Evolutionary conservation across 1,139 yeast species (phyloP).

Genomic region (Sugiyamaella grinbergsii): DNA sequence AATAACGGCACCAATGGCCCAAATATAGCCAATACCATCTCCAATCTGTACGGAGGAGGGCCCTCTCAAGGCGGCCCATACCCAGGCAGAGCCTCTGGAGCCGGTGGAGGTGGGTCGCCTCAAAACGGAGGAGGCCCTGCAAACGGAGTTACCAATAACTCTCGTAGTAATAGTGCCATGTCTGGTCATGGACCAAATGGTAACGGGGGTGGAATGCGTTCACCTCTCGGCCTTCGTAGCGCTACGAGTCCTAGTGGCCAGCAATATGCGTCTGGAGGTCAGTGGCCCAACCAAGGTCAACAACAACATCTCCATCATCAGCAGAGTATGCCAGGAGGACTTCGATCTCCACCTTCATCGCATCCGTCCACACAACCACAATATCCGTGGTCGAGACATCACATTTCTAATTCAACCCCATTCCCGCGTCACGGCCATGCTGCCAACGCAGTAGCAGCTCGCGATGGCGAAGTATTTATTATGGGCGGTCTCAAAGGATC

Average conservation of each 20-base stretch:
- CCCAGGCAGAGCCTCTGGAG: constrained; percentile 6
- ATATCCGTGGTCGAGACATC: constrained; percentile 76
- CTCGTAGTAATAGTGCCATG: constrained; percentile 18
- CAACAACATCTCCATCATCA: constrained; percentile 17
- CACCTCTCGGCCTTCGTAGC: constrained; percentile 11
- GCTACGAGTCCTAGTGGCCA: constrained; percentile 15
- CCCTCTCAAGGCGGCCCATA: constrained; percentile 6
- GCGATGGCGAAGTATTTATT: constrained; percentile 75
- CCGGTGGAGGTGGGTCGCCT: background rate
- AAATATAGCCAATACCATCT: background rate
- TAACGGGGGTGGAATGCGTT: constrained; percentile 8
- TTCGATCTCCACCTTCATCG: constrained; percentile 8
- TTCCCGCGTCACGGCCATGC: constrained; percentile 96
- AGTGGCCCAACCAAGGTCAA: constrained; percentile 9
- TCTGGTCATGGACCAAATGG: constrained; percentile 10
- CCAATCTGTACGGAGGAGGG: background rate
- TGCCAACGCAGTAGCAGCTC: constrained; percentile 71
- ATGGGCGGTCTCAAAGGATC: constrained; percentile 97
- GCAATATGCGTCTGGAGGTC: constrained; percentile 8
- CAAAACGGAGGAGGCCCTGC: background rate
- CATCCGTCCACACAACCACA: constrained; percentile 37
- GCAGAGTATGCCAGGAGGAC: constrained; percentile 10
- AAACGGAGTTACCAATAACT: no score
- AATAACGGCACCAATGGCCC: constrained; percentile 4
- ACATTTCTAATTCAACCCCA: constrained; percentile 69